Base-by-base conservation (phyloP, 2,329 filamentous ascomycete genomes). In the Leptographium flavum region DNA sequence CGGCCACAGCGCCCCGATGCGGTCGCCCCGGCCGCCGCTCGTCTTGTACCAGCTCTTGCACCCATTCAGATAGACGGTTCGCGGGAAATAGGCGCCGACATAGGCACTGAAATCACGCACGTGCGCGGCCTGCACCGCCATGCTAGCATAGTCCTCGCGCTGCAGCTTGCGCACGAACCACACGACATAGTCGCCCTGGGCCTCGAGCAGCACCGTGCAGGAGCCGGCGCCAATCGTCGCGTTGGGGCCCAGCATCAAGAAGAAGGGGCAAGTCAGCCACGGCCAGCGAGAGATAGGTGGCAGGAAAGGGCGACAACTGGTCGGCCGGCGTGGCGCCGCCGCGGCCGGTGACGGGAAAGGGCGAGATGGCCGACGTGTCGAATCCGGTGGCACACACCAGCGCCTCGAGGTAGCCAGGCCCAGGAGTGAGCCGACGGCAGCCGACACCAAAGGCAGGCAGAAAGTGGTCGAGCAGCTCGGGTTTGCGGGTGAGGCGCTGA, bases 341-440 rank as follows among this genome's bases (percentile, higher is more conserved):
- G 13, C 45, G 47, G 13, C 46, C 45, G 23, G 48, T 42, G 30
- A 53, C 45, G 19, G 50, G 47, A 38, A 78, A 61, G 3, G 53
- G 52, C n/a, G 59, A 55, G 15, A 45, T 43, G 51, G 58, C 61
- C 11, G 55, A 54, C 0, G 53, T 54, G 42, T 58, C 53, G 47
- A 65, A 66, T 23, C 64, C 64, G 1, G 64, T 67, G 2, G 64
- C 63, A 48, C 63, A 66, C 44, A 57, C 48, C 42, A 71, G 56
- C 14, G 62, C 59, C 50, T 67, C 64, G 33, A 67, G 55, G 53
- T 66, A 67, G 13, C 63, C 61, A 43, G 63, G 58, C 2, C 64
- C 66, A 0, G 66, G 66, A 0, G 65, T 64, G 39, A 68, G 59
- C 1, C 63, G 61, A 43, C 58, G 60, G 56, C 58, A 67, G 14